Base-by-base conservation (phyloP, 2,329 filamentous ascomycete genomes). In the Trichoderma guizhouense region DNA sequence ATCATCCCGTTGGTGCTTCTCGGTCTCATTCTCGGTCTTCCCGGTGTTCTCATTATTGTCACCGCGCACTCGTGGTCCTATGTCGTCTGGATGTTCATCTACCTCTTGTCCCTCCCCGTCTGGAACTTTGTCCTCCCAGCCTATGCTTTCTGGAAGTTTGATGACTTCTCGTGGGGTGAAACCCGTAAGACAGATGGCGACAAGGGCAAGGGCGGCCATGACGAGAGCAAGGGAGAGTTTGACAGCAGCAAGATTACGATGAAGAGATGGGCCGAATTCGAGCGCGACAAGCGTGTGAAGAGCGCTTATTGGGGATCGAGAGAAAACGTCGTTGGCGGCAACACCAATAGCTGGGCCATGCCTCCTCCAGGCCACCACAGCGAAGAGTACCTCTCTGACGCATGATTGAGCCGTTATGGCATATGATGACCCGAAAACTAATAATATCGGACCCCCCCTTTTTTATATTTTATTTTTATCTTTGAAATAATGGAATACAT, bases 61-160 rank as follows among this genome's bases (percentile, higher is more conserved):
- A 99, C 97, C 0, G 96, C 97, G 11, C 95, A 98, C 82, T 93
- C 94, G 51, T 91, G 92, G 88, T 92, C 93, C 1, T 99, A 99
- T 79, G 91, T 99, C 55, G 83, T 92, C 57, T 99, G 96, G 96
- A 98, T 99, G 96, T 80, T 96, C 57, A 96, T 98, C 82, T 99
- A 99, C 82, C 89, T 99, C 21, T 69, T 95, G 60, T 97, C 96
- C 1, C 89, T 99, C 1, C 97, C 97, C 0, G 88, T 99, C 72
- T 99, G 96, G 96, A 99, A 99, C 83, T 97, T 99, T 81, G 87
- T 99, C 47, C 90, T 99, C 9, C 96, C 96, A 0, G 89, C 90
- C 8, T 99, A 99, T 80, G 92, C 96, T 3, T 99, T 95, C 86
- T 99, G 96, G 96, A 98, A 99, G 84, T 99, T 99, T 81, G 96